A percentile compares a stretch with the other conserved stretches of the same genome.
Conservation (phyloP, 78 protist genomes). For the Guillardia theta region DNA sequence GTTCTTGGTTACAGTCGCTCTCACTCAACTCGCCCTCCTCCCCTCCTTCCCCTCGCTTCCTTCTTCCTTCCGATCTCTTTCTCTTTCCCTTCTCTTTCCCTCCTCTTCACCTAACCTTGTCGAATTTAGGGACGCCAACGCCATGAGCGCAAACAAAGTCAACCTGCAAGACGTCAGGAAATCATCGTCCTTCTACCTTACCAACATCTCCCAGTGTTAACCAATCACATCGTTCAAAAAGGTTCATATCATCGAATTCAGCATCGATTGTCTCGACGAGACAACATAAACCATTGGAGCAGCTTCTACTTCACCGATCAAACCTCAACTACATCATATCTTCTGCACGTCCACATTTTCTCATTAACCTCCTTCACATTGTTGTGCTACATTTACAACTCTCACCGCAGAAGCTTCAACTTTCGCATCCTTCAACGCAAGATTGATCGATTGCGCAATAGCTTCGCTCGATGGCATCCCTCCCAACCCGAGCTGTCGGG, state of each 20-base stretch:
- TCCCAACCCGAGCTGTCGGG: too few relatives aligned
- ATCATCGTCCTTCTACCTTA: background rate
- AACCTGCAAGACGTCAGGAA: background rate
- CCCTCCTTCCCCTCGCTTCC: background rate
- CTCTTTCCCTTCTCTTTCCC: background rate
- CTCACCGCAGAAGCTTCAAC: background rate
- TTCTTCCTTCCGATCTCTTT: background rate
- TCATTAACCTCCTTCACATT: too few relatives aligned
- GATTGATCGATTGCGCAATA: too few relatives aligned
- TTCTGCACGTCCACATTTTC: background rate
- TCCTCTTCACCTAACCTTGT: background rate
- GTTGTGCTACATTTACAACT: too few relatives aligned
- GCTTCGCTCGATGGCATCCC: too few relatives aligned
- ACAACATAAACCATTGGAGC: background rate
- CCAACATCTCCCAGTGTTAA: background rate
- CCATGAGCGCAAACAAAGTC: too few relatives aligned
- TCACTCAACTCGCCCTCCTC: background rate
- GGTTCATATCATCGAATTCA: background rate
- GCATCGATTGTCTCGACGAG: background rate
- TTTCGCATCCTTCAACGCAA: background rate
- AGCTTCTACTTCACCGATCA: background rate
- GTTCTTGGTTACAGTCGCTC: background rate
- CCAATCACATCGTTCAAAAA: background rate
- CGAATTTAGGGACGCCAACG: background rate
- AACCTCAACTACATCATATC: background rate